Evolutionary conservation across 306 rosid genomes (phyloP), one percentile per base, ranked within the genome.

Genomic region (Castanea crenata): DNA sequence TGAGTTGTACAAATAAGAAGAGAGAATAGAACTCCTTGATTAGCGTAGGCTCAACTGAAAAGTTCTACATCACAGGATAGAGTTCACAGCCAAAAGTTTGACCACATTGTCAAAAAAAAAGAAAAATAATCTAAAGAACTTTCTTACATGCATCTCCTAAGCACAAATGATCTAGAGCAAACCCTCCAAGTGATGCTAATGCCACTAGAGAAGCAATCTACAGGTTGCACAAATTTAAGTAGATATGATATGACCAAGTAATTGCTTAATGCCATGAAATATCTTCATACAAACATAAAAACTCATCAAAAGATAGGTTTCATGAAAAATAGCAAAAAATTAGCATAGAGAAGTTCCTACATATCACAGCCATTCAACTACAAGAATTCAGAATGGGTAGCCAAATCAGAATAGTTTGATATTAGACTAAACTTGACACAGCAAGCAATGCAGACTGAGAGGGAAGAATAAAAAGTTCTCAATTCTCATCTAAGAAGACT

Each of bases 111-210:
- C 51, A 21, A 73, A 62, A 72, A 25, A 62, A 71, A 62, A 72
- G 58, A 71, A 20, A 69, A 79, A 79, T 56, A 71, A 74, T 75
- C 73, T 29, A 35, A 54, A 41, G 15, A 73, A 65, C 55, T 44
- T 55, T 54, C 14, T 54, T 52, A 67, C 32, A 84, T 65, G 31
- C 68, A 67, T 63, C 73, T 69, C 62, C 73, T 32, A 75, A 49
- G 5, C 54, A 49, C 54, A 49, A 49, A 49, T 49, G 54, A 49
- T 49, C 54, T 49, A 49, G 5, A 49, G 16, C 54, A 49, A 49
- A 12, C 16, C 54, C 54, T 12, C 54, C 54, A 10, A 49, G 16
- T 49, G 54, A 49, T 13, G 15, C 54, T 49, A 10, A 2, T 49
- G 3, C 54, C 54, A 49, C 54, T 49, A 49, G 54, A 49, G 54